A percentile compares a stretch with the other conserved stretches of the same genome.
phyloP scores from a whole-genome alignment of 1,284 basidiomycete species.

The Inonotus obliquus region DNA sequence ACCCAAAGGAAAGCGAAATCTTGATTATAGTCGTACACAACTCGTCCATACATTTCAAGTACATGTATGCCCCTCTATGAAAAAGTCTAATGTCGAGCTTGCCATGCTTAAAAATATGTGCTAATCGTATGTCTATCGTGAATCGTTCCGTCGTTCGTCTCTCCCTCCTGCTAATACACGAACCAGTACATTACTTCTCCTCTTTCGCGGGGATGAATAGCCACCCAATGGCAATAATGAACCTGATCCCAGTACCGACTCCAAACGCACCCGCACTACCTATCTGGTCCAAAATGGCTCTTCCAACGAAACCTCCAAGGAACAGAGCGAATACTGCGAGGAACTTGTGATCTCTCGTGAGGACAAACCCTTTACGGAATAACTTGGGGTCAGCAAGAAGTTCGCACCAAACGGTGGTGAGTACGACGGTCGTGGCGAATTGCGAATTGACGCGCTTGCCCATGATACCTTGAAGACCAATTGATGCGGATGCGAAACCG shows the following conservation, averaged over 20 bases:
- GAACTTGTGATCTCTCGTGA: conserved; percentile 68
- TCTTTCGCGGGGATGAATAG: conserved; percentile 54
- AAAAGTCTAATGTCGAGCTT: background rate
- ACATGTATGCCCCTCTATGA: background rate
- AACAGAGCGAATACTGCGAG: conserved; percentile 67
- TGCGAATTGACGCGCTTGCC: conserved; percentile 77
- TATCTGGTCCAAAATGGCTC: conserved; percentile 58
- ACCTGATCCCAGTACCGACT: conserved; percentile 60
- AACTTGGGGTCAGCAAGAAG: conserved; percentile 76
- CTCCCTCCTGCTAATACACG: background rate
- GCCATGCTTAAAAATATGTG: too few species aligned
- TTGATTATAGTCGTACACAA: too few species aligned
- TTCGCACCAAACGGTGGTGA: conserved; percentile 85
- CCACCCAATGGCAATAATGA: conserved; percentile 66
- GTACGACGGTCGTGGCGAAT: conserved; percentile 73
- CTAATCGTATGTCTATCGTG: background rate
- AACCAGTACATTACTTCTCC: background rate
- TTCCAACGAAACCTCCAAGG: conserved; percentile 69
- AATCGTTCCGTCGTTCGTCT: background rate
- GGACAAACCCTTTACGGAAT: conserved; percentile 51
- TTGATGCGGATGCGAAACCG: conserved; percentile 72
- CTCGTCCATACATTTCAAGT: background rate
- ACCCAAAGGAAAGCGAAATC: background rate
- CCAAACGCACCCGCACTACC: conserved; percentile 66
- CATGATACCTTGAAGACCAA: conserved; percentile 81